Conservation (phyloP, 83 land plant genomes). For the Larix sibirica region DNA sequence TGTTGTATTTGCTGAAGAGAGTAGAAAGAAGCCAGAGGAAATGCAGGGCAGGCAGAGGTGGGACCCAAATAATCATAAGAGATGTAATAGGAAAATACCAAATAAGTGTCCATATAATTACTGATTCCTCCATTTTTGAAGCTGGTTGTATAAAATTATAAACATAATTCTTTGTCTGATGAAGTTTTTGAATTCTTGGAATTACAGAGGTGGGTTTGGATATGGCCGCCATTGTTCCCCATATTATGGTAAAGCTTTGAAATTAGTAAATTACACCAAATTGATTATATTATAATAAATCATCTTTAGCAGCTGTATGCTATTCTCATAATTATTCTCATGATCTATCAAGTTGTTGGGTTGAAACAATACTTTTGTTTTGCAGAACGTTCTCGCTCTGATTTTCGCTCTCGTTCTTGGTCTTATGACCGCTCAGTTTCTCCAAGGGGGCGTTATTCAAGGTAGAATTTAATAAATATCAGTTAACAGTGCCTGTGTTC, state of each 20-base stretch:
- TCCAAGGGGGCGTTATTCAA: no score
- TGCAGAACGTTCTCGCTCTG: not conserved
- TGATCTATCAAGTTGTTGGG: not conserved
- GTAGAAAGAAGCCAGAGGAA: slow-evolving; percentile 30
- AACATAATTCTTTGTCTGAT: not conserved
- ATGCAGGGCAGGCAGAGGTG: slow-evolving; percentile 26
- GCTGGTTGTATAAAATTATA: not conserved
- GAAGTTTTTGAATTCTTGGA: not conserved
- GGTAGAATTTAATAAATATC: no score
- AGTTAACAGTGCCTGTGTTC: no score
- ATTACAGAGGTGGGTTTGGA: not conserved
- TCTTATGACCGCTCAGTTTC: not conserved
- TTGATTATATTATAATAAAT: not conserved
- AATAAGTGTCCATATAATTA: not conserved
- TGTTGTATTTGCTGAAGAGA: slow-evolving; percentile 35
- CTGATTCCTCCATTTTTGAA: not conserved
- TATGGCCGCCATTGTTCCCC: not conserved
- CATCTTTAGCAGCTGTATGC: not conserved
- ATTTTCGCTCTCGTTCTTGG: not conserved
- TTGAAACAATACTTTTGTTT: not conserved
- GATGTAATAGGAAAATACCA: slow-evolving; percentile 5
- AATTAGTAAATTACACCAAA: no score
- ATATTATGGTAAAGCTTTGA: not conserved
- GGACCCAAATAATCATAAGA: slow-evolving; percentile 22
- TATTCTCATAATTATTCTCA: not conserved